Conservation (phyloP, 805 yeast genomes). For the Henningerozyma blattae region DNA sequence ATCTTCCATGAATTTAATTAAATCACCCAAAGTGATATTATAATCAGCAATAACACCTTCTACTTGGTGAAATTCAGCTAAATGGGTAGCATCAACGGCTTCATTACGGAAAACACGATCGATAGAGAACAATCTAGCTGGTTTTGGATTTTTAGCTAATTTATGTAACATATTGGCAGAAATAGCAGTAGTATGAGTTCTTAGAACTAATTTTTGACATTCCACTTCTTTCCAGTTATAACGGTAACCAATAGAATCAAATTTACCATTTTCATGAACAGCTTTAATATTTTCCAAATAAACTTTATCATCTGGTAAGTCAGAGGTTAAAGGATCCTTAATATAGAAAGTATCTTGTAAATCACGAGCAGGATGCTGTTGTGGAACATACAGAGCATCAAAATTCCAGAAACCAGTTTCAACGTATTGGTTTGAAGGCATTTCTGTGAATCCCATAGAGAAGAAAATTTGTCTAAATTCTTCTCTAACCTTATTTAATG, state of each 20-base stretch:
- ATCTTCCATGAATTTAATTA: constrained; percentile 96
- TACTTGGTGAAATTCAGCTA: constrained; percentile 98
- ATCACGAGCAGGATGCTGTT: constrained; percentile 99
- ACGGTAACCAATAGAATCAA: constrained; percentile 94
- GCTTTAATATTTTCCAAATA: constrained; percentile 68
- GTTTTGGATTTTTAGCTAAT: constrained; percentile 79
- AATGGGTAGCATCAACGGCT: constrained; percentile 98
- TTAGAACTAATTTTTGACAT: constrained; percentile 78
- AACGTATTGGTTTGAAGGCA: constrained; percentile 98
- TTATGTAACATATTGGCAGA: constrained; percentile 80
- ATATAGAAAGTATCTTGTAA: constrained; percentile 96
- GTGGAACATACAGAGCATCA: constrained; percentile 93
- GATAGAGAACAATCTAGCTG: constrained; percentile 85
- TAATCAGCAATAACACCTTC: constrained; percentile 99
- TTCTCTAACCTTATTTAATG: constrained; percentile 90
- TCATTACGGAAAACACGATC: constrained; percentile 99
- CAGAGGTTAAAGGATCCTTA: constrained; percentile 80
- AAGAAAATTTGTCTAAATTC: constrained; percentile 97
- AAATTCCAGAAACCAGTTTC: constrained; percentile 99
- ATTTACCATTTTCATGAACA: constrained; percentile 84
- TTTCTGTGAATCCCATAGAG: constrained; percentile 95
- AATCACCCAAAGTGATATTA: constrained; percentile 85
- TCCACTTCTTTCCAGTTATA: constrained; percentile 95
- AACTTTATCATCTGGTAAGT: constrained; percentile 66
- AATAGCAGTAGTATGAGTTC: constrained; percentile 97